These are phyloP conservation scores for Peniophora sp. DNA, from an alignment of 1,284 basidiomycete genomes.

Conservation along the genomic window DNA sequence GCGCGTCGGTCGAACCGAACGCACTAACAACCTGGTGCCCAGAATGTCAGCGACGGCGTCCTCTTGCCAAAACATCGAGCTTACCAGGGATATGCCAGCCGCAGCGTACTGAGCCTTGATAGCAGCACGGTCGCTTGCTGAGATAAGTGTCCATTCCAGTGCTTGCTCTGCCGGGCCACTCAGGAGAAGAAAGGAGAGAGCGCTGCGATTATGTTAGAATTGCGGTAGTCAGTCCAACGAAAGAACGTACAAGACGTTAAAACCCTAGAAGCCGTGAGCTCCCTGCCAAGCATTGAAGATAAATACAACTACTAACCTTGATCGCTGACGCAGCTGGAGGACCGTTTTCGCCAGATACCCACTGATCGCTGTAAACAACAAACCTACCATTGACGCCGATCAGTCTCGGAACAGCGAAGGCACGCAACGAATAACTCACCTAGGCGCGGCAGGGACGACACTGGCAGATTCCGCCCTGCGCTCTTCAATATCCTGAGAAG, in stretches of 20 bases:
- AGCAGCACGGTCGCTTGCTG: conserved; percentile 21
- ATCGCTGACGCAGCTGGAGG: conserved; percentile 28
- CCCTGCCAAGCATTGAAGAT: background rate
- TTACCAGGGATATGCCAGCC: conserved; percentile 35
- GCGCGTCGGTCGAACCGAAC: conserved; percentile 44
- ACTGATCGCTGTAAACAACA: conserved; percentile 35
- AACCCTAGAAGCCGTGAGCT: conserved; percentile 25
- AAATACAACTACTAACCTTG: conserved; percentile 13
- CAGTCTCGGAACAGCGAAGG: too few species aligned
- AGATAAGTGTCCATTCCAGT: conserved; percentile 30
- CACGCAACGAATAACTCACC: too few species aligned
- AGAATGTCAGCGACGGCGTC: too few species aligned
- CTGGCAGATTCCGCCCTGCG: too few species aligned
- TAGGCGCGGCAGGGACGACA: too few species aligned
- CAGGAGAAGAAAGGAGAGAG: conserved; percentile 33
- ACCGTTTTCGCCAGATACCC: conserved; percentile 27
- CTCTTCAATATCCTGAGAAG: too few species aligned
- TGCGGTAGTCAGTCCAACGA: background rate
- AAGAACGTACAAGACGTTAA: conserved; percentile 29
- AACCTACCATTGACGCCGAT: background rate
- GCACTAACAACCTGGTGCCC: conserved; percentile 28
- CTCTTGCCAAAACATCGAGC: too few species aligned
- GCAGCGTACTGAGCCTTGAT: conserved; percentile 33
- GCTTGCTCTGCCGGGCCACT: conserved; percentile 38
- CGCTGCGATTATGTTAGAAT: conserved; percentile 11